phyloP scores from a whole-genome alignment of 2,329 filamentous ascomycete genomes.

The Aspergillus fijiensis region DNA sequence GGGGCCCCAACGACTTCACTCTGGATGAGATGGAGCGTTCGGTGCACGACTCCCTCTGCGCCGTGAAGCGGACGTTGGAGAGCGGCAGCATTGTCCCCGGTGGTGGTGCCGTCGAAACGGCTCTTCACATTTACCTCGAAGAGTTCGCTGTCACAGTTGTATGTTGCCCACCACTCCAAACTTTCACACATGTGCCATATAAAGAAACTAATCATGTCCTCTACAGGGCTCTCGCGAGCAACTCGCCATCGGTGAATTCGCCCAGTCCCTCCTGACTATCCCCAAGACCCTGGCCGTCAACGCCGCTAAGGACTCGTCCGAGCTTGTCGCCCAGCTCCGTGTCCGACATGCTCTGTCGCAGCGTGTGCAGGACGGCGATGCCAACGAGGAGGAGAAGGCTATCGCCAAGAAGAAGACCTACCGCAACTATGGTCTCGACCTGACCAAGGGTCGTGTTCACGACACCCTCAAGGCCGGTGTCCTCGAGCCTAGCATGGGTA shows the following conservation, averaged over 20 bases:
- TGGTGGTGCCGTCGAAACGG: slow-evolving; percentile 96
- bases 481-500: slow-evolving; percentile 95
- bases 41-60: slow-evolving; percentile 92
- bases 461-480: slow-evolving; percentile 95
- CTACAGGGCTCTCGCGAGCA: slow-evolving; percentile 81
- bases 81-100: slow-evolving; percentile 96
- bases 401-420: slow-evolving; percentile 94
- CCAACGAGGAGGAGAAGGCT: slow-evolving; percentile 77
- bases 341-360: slow-evolving; percentile 93
- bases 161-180: slow-evolving; percentile 34
- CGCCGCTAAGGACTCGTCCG: slow-evolving; percentile 92
- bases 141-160: slow-evolving; percentile 96
- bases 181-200: not conserved
- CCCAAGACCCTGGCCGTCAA: slow-evolving; percentile 97
- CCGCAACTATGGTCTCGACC: slow-evolving; percentile 96
- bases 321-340: slow-evolving; percentile 92
- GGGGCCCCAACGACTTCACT: slow-evolving; percentile 92
- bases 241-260: slow-evolving; percentile 96
- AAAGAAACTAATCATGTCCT: not conserved
- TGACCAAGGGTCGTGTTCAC: slow-evolving; percentile 83
- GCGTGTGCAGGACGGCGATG: slow-evolving; percentile 80
- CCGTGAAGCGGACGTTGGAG: slow-evolving; percentile 95
- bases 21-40: slow-evolving; percentile 99
- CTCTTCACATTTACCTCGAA: slow-evolving; percentile 97
- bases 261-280: slow-evolving; percentile 87